Evolutionary conservation across 345 rosid genomes (phyloP), one percentile per base, ranked within the genome.

Genomic region (Syzygium jambos): DNA sequence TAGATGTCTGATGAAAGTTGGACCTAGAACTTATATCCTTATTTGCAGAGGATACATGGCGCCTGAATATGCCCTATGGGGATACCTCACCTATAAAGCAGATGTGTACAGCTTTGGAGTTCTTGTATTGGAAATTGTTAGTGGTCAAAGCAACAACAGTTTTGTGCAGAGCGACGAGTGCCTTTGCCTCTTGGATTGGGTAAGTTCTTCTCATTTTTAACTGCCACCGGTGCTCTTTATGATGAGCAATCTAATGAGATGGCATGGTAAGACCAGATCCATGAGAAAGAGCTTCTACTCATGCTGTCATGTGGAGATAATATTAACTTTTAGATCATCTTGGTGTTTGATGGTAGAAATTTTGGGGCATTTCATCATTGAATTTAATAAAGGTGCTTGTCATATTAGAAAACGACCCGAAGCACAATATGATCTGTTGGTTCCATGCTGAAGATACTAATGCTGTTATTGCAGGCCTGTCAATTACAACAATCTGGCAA

Each of bases 31-130:
- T 53, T 51, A 49, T 43, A 16, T 52, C 86, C 52, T 86, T 29
- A 38, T 80, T 30, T 89, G 84, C 89, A 92, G 92, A 52, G 93
- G 92, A 80, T 92, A 90, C 65, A 90, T 92, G 92, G 93, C 92
- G 46, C 92, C 93, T 7, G 93, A 92, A 85, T 92, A 92, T 90
- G 93, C 92, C 23, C 80, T 89, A 65, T 90, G 91, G 89, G 92
- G 92, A 51, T 85, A 92, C 84, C 78, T 92, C 29, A 86, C 93
- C 63, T 63, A 86, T 23, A 92, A 92, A 80, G 91, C 86, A 9
- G 92, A 92, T 88, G 93, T 92, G 41, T 92, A 92, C 63, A 92
- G 93, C 83, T 92, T 90, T 65, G 92, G 93, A 30, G 87, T 92
- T n/a, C 91, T 92, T 2, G 90, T 88, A 16, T 83, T 92, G 86